Evolutionary conservation across 148 eudicot species (phyloP).

Genomic region (Rhododendron vialii): DNA sequence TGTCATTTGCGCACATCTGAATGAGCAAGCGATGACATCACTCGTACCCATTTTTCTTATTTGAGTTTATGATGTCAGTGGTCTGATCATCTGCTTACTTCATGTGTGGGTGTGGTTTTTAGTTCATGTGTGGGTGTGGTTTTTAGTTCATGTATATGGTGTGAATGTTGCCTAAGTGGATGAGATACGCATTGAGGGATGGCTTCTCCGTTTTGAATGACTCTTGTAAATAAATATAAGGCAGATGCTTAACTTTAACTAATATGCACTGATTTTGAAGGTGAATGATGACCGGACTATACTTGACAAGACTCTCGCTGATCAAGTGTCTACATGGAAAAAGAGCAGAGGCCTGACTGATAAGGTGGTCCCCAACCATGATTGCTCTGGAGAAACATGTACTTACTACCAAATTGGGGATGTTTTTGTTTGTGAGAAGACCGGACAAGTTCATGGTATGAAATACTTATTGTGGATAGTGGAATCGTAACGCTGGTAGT

Average conservation of each 20-base stretch:
- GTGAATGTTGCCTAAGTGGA: neutral
- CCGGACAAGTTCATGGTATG: constrained; percentile 95
- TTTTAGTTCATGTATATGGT: neutral
- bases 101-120: neutral
- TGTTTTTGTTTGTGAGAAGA: constrained; percentile 91
- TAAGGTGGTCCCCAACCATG: constrained; percentile 65
- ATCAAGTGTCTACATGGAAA: constrained; percentile 95
- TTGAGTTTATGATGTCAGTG: neutral
- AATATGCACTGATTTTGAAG: constrained; percentile 27
- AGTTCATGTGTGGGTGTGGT: neutral
- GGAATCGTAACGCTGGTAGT: neutral
- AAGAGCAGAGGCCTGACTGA: constrained; percentile 73
- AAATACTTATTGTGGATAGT: neutral
- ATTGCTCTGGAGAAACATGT: constrained; percentile 83
- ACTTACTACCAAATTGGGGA: constrained; percentile 85
- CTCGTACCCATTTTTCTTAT: neutral
- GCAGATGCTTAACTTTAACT: neutral
- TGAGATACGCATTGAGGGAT: neutral
- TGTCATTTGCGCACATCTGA: neutral
- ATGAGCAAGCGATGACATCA: neutral
- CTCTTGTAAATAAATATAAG: neutral
- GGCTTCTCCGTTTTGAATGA: neutral
- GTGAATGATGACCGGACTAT: constrained; percentile 63
- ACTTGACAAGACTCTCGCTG: constrained; percentile 83
- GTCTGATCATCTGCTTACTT: neutral